Base-by-base conservation (phyloP, 768 basidiomycete species). In the Fibroporia radiculosa region DNA sequence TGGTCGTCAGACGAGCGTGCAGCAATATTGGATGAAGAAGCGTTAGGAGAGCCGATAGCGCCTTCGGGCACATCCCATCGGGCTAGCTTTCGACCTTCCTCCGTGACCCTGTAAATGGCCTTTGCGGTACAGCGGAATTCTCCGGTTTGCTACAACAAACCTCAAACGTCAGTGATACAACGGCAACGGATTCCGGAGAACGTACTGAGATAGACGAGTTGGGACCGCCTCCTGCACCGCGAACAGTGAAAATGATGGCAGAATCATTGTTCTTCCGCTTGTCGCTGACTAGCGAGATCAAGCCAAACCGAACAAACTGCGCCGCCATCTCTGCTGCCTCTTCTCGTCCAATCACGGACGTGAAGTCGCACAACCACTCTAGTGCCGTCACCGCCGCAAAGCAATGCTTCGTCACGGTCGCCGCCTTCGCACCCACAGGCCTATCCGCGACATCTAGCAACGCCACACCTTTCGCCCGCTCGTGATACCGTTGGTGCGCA, bases 261-360 rank as follows among this genome's bases (percentile, higher is more conserved):
- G 89, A 89, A 57, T 92, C 89, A 50, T 88, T 90, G 57, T 84
- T 87, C 69, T 88, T 90, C 52, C 89, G 75, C 71, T 87, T 92
- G 64, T 92, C 89, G 68, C 84, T 87, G 49, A 95, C 90, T 33
- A 98, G 72, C 2, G 70, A 67, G 64, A 99, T 85, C 50, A 95
- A 80, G 31, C 92, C 89, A 56, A 93, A 96, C 42, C 96, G 82
- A 36, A 97, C 93, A 56, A 98, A 97, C 62, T 98, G 96, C 3
- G 93, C 96, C 2, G 90, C 85, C 80, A 98, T 87, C 70, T 99
- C 96, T 10, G 92, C 90, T 0, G 92, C 93, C 63, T 98, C 96
- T 58, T 99, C 96, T 42, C 90, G 73, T 19, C 93, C 93, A 26
- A 93, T 90, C 26, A 93, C 90, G 1, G 93, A 96, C 0, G 96